These are phyloP conservation scores for Linnemannia exigua DNA, from an alignment of 192 early-diverging fungal species.

Conservation along the genomic window DNA sequence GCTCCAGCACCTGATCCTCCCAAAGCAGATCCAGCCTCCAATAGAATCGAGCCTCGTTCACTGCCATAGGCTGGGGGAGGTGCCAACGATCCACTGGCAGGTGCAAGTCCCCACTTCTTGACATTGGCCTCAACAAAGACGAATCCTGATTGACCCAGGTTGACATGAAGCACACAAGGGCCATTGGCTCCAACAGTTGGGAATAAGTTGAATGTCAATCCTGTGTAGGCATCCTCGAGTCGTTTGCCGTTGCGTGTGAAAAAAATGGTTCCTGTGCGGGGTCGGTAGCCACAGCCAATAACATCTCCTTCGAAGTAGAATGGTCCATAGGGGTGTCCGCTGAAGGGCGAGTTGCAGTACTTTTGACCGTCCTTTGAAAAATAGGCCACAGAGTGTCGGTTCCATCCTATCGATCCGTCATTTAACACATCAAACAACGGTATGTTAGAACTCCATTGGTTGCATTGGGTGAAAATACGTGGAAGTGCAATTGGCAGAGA, in stretches of 20 bases:
- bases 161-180: slow-evolving; percentile 72
- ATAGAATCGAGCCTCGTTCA: slow-evolving; percentile 76
- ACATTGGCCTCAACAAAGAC: slow-evolving; percentile 90
- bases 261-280: slow-evolving; percentile 79
- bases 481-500: no score
- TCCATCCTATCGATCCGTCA: slow-evolving; percentile 69
- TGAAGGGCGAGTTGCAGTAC: slow-evolving; percentile 78
- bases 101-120: slow-evolving; percentile 86
- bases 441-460: no score
- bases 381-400: slow-evolving; percentile 80
- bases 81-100: slow-evolving; percentile 73
- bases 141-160: slow-evolving; percentile 86
- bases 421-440: not conserved
- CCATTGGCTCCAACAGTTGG: slow-evolving; percentile 73
- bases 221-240: slow-evolving; percentile 77
- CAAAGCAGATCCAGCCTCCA: slow-evolving; percentile 45
- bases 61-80: slow-evolving; percentile 86
- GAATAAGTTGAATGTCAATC: slow-evolving; percentile 78
- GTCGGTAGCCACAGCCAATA: slow-evolving; percentile 83
- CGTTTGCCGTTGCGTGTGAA: slow-evolving; percentile 83
- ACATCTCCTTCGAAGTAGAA: slow-evolving; percentile 81
- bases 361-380: slow-evolving; percentile 76
- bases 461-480: no score
- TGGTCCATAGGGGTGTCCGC: slow-evolving; percentile 71
- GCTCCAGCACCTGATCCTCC: slow-evolving; percentile 14